Conservation (phyloP, 2,329 filamentous ascomycete species). For the Bipolaris bicolor region DNA sequence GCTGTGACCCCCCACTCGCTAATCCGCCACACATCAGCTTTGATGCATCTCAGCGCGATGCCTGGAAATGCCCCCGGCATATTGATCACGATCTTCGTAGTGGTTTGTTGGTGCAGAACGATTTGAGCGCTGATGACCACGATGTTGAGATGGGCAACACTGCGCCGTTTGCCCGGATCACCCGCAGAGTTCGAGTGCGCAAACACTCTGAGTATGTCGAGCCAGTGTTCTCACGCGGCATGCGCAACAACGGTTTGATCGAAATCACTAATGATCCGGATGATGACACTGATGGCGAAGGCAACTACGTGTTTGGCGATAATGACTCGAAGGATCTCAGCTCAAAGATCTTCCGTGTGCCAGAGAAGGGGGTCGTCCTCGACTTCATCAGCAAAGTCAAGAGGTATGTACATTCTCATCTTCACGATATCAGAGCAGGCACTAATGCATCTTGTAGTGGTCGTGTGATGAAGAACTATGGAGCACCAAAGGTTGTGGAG, state of each 20-base stretch:
- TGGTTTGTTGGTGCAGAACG: conserved; percentile 41
- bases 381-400: conserved; percentile 69
- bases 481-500: conserved; percentile 20
- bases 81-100: conserved; percentile 72
- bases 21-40: conserved; percentile 68
- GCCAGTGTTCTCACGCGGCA: conserved; percentile 64
- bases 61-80: conserved; percentile 90
- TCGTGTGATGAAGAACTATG: conserved; percentile 30
- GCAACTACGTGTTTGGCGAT: conserved; percentile 51
- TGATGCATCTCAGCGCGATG: conserved; percentile 64
- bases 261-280: conserved; percentile 54
- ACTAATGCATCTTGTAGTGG: conserved; percentile 29
- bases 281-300: conserved; percentile 51
- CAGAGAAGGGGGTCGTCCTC: conserved; percentile 55
- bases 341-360: conserved; percentile 53
- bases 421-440: conserved; percentile 7
- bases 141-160: conserved; percentile 41
- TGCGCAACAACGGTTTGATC: conserved; percentile 58
- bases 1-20: conserved; percentile 81
- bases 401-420: conserved; percentile 34
- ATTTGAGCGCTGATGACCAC: conserved; percentile 37
- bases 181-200: conserved; percentile 56
- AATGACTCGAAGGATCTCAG: conserved; percentile 50
- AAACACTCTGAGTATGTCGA: conserved; percentile 57
- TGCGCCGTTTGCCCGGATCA: conserved; percentile 33